Percentiles rank a stretch among this genome's conserved stretches.
Evolutionary conservation across 78 protist species (phyloP).

Genomic region (Guillardia theta): DNA sequence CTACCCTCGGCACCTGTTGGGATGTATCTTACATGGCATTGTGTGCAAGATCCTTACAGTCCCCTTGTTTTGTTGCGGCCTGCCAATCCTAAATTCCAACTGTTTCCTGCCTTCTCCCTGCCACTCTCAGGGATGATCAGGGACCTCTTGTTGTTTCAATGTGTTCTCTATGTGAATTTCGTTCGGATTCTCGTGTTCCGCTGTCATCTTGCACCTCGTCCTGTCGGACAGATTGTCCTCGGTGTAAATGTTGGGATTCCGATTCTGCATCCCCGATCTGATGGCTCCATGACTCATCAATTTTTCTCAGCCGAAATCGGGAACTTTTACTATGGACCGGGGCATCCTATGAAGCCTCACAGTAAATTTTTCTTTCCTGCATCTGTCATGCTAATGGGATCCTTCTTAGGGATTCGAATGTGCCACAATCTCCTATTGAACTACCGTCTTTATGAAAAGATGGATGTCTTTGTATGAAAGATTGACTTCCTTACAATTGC

Average conservation of each 20-base stretch:
- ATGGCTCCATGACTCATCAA: no score
- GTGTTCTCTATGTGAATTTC: no score
- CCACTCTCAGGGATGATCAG: no score
- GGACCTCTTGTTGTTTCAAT: no score
- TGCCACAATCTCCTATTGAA: constrained; percentile 92
- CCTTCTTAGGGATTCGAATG: constrained; percentile 66
- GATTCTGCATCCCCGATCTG: no score
- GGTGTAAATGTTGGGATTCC: not conserved
- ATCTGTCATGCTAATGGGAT: not conserved
- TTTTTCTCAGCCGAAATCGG: constrained; percentile 25
- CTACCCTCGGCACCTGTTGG: no score
- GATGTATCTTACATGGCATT: no score
- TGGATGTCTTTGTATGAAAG: constrained; percentile 81
- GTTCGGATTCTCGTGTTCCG: no score
- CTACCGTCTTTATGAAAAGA: constrained; percentile 89
- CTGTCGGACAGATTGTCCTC: not conserved
- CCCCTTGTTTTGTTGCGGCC: no score
- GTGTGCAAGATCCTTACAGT: no score
- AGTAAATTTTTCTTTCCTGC: constrained; percentile 55
- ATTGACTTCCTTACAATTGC: not conserved
- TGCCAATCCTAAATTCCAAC: no score
- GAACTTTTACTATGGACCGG: constrained; percentile 74
- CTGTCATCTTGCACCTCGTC: not conserved
- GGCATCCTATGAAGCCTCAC: constrained; percentile 99
- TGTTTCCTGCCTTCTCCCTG: no score